Conservation (phyloP, 352 stramenopile genomes). For the Pythium dissotocum region DNA sequence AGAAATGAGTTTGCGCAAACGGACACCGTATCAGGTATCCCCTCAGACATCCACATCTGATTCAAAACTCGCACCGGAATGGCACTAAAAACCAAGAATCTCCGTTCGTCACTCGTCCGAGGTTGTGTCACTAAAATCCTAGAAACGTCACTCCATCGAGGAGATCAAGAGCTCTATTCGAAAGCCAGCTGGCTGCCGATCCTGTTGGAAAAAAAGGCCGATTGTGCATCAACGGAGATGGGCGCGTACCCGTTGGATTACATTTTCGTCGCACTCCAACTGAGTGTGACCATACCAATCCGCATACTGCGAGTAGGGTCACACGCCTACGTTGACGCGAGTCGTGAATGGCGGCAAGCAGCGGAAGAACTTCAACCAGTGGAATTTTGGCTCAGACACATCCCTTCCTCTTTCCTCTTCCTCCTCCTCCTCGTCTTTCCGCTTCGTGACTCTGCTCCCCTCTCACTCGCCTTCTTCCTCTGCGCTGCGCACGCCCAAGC, state of each 20-base stretch:
- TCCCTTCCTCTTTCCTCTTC: neutral
- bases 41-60: neutral
- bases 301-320: neutral
- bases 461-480: neutral
- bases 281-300: neutral
- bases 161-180: too few species aligned
- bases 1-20: constrained; percentile 13
- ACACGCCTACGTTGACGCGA: neutral
- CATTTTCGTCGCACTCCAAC: neutral
- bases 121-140: too few species aligned
- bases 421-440: neutral
- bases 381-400: constrained; percentile 1
- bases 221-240: constrained; percentile 1
- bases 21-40: neutral
- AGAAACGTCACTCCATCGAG: too few species aligned
- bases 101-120: neutral
- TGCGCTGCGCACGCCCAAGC: neutral
- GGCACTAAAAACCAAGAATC: neutral
- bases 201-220: neutral
- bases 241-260: neutral
- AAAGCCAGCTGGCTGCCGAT: neutral
- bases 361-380: neutral
- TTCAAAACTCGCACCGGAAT: neutral
- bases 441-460: neutral
- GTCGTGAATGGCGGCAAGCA: neutral